Conservation (phyloP, 306 rosid genomes). For the Canavalia gladiata region DNA sequence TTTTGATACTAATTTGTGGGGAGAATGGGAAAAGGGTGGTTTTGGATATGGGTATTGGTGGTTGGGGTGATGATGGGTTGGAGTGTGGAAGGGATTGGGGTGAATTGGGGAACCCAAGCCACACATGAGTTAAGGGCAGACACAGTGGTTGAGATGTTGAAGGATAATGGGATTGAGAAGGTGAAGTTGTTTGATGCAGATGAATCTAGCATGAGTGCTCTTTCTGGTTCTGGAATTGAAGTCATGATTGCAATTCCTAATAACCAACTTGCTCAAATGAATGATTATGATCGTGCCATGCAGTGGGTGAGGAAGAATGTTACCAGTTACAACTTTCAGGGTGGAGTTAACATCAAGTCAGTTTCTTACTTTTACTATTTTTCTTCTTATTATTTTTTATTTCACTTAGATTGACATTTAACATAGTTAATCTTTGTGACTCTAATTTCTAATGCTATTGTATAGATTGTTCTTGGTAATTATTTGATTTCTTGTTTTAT, state of each 20-base stretch:
- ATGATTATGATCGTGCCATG: constrained; percentile 68
- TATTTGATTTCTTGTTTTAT: neutral
- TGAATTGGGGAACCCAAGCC: constrained; percentile 97
- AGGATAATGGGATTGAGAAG: constrained; percentile 82
- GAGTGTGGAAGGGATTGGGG: constrained; percentile 77
- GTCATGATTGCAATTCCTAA: constrained; percentile 96
- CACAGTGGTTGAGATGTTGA: constrained; percentile 80
- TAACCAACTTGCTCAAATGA: constrained; percentile 72
- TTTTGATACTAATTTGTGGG: neutral
- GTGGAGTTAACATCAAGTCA: constrained; percentile 89
- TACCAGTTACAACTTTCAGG: constrained; percentile 71
- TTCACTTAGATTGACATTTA: neutral
- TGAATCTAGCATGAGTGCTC: constrained; percentile 68
- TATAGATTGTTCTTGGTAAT: neutral
- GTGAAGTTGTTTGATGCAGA: constrained; percentile 95
- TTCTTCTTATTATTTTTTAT: neutral
- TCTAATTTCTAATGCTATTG: neutral
- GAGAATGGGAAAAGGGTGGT: constrained; percentile 43
- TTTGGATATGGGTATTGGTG: constrained; percentile 56
- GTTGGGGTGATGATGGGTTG: constrained; percentile 56
- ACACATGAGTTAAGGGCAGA: constrained; percentile 74
- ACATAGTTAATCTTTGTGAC: neutral
- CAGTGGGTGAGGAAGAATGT: constrained; percentile 87
- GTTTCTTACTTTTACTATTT: neutral
- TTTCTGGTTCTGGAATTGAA: constrained; percentile 77